Evolutionary conservation across 2,329 filamentous ascomycete genomes (phyloP), one percentile per base, ranked within the genome.

Genomic region (Talaromyces sp.): DNA sequence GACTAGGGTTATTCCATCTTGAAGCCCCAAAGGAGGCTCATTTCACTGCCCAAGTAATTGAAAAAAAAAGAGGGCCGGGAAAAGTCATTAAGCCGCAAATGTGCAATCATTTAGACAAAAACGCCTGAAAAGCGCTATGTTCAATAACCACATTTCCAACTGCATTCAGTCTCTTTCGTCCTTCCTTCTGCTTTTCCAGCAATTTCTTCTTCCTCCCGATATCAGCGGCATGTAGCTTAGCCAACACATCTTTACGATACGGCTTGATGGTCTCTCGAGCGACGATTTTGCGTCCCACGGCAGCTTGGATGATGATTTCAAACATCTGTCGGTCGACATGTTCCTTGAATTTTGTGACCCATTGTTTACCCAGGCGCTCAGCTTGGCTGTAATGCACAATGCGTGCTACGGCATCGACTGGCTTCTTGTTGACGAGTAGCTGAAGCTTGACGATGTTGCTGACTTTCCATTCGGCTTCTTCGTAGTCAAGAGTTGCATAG

Each of bases 281-380:
- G 3, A 99, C 86, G 61, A 99, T 89, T 60, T 89, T 87, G 70
- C 87, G 88, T 3, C 93, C 94, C 0, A 91, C 90, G 0, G 91
- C 89, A 3, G 95, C 94, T 78, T 99, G 95, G 68, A 99, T 98
- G 64, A 98, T 84, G 25, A 99, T 88, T 80, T 99, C 95, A 73
- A 97, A 99, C 89, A 98, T 95, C 77, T 99, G 95, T 19, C 95
- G 84, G 73, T 97, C 91, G 22, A 99, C 94, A 72, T 98, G 94
- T 77, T 97, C 89, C 74, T 97, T 98, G 83, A 99, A 98, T 78
- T 96, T 97, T 47, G 87, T 88, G 6, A 97, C 94, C 95, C 95
- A 99, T 64, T 88, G 84, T 57, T 92, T 85, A 4, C 93, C 95
- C 5, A 97, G 82, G 19, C 91, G 85, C 35, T 94, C 90, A 0